Evolutionary conservation across 148 eudicot species (phyloP), one percentile per base, ranked within the genome.

Genomic region (Vaccinium vitisidaea): DNA sequence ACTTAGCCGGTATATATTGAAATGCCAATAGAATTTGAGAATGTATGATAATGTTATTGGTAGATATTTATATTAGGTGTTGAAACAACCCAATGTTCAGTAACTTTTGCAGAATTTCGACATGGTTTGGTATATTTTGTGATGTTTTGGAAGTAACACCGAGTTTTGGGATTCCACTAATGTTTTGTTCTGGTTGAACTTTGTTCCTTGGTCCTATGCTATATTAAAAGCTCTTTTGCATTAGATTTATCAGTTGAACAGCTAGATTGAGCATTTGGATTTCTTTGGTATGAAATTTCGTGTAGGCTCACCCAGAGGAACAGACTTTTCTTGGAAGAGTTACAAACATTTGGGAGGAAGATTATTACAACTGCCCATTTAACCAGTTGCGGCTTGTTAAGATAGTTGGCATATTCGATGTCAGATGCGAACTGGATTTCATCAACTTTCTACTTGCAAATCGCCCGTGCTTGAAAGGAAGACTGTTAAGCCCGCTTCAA

Each of bases 251-350:
- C 27, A 49, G 39, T 49, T 54, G 30, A n/a, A 18, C 11, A 74
- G 46, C 56, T 77, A 13, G 61, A 19, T 84, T 56, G 18, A 6
- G 16, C 16, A 56, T 70, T 46, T 69, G 21, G 25, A 36, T 85
- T 0, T 63, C 27, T 30, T 54, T 30, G 27, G 48, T 18, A 30
- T 63, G 81, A 55, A 85, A 43, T 23, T 49, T 75, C 67, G 48
- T 87, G 81, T 84, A 93, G 98, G 94, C 94, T 80, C 93, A 94
- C 58, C 90, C 91, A 25, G 94, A 93, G 27, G 94, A 93, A 61
- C 92, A 87, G 73, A 12, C 82, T 69, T 49, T 81, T 30, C 39
- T 63, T 6, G 84, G 83, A 83, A 18, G 79, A 36, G 84, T 14
- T 16, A 53, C 87, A 48, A 88, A 69, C 83, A 83, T 83, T 46